phyloP scores from a whole-genome alignment of 2,329 filamentous ascomycete species.

The Pseudocercospora crystallina region DNA sequence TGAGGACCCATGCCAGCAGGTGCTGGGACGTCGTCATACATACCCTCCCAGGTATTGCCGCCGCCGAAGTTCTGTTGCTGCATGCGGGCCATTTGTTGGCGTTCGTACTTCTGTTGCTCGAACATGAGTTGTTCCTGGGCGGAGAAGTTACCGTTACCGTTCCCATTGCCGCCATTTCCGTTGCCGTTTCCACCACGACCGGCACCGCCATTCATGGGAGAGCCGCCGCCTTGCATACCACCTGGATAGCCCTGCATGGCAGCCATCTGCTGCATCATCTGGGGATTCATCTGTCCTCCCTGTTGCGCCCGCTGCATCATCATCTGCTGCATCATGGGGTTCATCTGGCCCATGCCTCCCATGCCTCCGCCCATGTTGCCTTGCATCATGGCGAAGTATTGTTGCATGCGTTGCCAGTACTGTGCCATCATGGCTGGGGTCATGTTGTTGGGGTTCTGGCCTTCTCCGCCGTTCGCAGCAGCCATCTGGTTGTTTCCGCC shows the following conservation, averaged over 20 bases:
- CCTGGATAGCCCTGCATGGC: slow-evolving; percentile 40
- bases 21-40: slow-evolving; percentile 95
- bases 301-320: slow-evolving; percentile 32
- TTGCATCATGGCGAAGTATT: slow-evolving; percentile 75
- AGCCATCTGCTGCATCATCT: slow-evolving; percentile 40
- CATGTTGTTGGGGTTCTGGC: slow-evolving; percentile 61
- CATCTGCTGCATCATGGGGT: slow-evolving; percentile 54
- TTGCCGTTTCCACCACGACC: slow-evolving; percentile 32
- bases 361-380: slow-evolving; percentile 52
- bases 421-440: slow-evolving; percentile 97
- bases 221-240: slow-evolving; percentile 34
- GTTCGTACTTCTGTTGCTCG: slow-evolving; percentile 76
- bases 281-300: slow-evolving; percentile 58
- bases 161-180: slow-evolving; percentile 20
- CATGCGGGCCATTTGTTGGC: slow-evolving; percentile 61
- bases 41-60: slow-evolving; percentile 82
- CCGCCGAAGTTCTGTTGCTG: slow-evolving; percentile 41
- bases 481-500: slow-evolving; percentile 34
- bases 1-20: slow-evolving; percentile 59
- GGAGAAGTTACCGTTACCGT: slow-evolving; percentile 53
- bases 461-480: slow-evolving; percentile 21
- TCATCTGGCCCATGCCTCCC: slow-evolving; percentile 54
- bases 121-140: slow-evolving; percentile 72
- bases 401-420: slow-evolving; percentile 98
- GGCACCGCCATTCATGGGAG: slow-evolving; percentile 38